phyloP scores from a whole-genome alignment of 257 asterid genomes.

The Solanum bulbocastanum region DNA sequence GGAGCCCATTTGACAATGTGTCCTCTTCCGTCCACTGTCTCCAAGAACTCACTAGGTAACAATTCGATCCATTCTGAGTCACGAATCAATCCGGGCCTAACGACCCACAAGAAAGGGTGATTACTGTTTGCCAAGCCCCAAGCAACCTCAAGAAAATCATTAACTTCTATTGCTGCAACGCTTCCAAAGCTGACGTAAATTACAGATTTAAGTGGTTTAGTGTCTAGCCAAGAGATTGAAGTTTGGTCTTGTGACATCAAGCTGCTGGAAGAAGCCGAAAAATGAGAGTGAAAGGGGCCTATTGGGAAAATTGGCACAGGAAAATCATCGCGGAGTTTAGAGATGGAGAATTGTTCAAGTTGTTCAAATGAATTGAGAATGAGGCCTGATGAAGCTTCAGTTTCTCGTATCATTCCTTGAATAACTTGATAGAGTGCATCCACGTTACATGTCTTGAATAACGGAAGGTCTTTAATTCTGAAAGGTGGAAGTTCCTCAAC shows the following conservation, averaged over 20 bases:
- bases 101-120: constrained; percentile 39
- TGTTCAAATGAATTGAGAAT: constrained; percentile 39
- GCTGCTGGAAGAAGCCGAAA: constrained; percentile 17
- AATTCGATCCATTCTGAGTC: constrained; percentile 20
- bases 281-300: constrained; percentile 42
- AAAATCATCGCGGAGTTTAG: constrained; percentile 16
- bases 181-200: constrained; percentile 42
- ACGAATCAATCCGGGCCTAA: constrained; percentile 19
- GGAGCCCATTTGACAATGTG: constrained; percentile 7
- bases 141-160: constrained; percentile 25
- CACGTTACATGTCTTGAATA: background rate
- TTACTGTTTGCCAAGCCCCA: constrained; percentile 21
- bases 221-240: constrained; percentile 40
- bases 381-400: constrained; percentile 31
- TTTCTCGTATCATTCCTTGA: constrained; percentile 12
- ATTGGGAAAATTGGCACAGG: constrained; percentile 24
- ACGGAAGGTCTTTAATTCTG: constrained; percentile 29
- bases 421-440: constrained; percentile 5
- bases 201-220: constrained; percentile 24
- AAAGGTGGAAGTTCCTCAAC: constrained; percentile 39
- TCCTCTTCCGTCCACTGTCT: background rate
- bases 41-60: constrained; percentile 13
- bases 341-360: constrained; percentile 26
- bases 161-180: constrained; percentile 12
- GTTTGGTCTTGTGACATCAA: constrained; percentile 22